Evolutionary conservation across 495 filamentous ascomycete species (phyloP).

Genomic region (Astrocystis sublimbata): DNA sequence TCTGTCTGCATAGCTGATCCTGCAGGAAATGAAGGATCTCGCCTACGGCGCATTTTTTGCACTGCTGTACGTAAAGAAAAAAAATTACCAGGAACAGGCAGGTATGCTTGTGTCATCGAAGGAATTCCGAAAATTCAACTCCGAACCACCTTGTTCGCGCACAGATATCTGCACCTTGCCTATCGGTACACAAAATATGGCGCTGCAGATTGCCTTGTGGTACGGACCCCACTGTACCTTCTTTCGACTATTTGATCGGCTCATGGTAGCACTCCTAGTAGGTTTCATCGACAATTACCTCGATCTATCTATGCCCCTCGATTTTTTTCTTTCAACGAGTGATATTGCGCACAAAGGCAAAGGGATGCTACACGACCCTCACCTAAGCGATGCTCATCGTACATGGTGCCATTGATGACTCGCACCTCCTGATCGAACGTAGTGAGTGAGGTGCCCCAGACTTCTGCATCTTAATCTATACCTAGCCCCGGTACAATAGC

Average conservation of each 20-base stretch:
- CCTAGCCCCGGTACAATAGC: conserved; percentile 4
- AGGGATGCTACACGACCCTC: not conserved
- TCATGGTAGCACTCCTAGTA: too few relatives aligned
- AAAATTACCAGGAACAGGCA: not conserved
- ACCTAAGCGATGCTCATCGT: conserved; percentile 1
- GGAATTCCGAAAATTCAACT: not conserved
- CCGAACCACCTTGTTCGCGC: not conserved
- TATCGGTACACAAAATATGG: not conserved
- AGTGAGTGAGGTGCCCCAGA: not conserved
- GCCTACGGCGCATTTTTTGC: not conserved
- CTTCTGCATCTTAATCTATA: conserved; percentile 4
- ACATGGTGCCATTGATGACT: conserved; percentile 1
- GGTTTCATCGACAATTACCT: conserved; percentile 9
- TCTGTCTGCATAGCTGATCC: not conserved
- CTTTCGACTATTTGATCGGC: too few relatives aligned
- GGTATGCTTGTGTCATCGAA: not conserved
- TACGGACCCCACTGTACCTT: too few relatives aligned
- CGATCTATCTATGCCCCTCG: not conserved
- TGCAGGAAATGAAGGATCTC: conserved; percentile 2
- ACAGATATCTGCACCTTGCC: not conserved
- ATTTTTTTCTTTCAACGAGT: not conserved
- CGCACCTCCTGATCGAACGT: not conserved
- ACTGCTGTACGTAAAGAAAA: not conserved
- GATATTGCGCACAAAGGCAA: not conserved
- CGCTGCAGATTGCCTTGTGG: conserved; percentile 1